These are phyloP conservation scores for Talaromyces sp. DNA, from an alignment of 2,329 filamentous ascomycete species.

Conservation along the genomic window DNA sequence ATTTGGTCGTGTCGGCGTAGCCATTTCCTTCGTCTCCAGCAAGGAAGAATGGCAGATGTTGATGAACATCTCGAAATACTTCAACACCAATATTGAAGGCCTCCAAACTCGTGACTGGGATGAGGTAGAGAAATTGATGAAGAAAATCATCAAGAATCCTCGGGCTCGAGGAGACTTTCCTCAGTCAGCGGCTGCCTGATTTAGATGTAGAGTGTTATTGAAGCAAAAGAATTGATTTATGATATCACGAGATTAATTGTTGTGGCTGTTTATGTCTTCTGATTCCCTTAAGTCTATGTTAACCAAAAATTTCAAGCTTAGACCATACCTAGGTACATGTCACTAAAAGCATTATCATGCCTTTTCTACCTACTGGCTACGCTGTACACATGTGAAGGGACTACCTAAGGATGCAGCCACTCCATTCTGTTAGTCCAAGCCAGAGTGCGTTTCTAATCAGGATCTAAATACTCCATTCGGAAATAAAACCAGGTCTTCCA, in stretches of 20 bases:
- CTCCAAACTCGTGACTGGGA: conserved; percentile 90
- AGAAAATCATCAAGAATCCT: conserved; percentile 68
- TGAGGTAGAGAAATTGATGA: conserved; percentile 75
- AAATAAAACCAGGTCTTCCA: not conserved
- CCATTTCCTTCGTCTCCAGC: conserved; percentile 91
- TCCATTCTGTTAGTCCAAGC: not conserved
- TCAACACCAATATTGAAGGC: conserved; percentile 74
- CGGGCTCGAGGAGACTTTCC: conserved; percentile 40
- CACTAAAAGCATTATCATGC: not conserved
- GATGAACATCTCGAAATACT: conserved; percentile 73
- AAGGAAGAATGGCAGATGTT: conserved; percentile 76
- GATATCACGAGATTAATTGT: conserved; percentile 8
- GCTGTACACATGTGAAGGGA: not conserved
- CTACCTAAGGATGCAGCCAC: not conserved
- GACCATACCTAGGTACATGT: not conserved
- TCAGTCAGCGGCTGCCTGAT: conserved; percentile 13
- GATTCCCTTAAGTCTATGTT: not conserved
- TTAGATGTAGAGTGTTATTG: not conserved
- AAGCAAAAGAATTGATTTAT: not conserved
- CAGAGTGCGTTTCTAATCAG: too few species aligned
- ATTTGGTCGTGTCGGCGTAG: conserved; percentile 93
- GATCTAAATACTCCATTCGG: not conserved
- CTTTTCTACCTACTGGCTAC: not conserved
- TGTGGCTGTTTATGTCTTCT: not conserved
- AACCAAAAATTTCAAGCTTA: not conserved